Evolutionary conservation across 331 rosid genomes (phyloP), one percentile per base, ranked within the genome.

Genomic region (Spiraea crenata): DNA sequence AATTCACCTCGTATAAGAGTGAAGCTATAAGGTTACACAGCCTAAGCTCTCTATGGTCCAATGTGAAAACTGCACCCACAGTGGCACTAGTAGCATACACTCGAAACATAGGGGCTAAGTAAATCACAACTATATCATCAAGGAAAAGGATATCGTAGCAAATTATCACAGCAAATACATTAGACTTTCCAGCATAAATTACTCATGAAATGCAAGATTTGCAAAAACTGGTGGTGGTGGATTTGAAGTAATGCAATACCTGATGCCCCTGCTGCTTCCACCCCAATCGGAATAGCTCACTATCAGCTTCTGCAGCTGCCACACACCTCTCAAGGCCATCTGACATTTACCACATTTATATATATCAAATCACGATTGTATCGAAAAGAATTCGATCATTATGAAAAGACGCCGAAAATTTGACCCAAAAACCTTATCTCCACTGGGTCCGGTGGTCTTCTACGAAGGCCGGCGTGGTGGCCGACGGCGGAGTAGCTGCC

Each of bases 241-340:
- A 25, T 25, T 25, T 9, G 16, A 50, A 45, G 55, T 13, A 40
- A 16, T 42, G 31, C 31, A 25, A 49, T 76, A 90, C 96, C 96
- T 88, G 73, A 88, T 86, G 40, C 98, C 98, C 81, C 85, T 80
- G 69, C 93, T 91, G 77, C 97, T 87, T 72, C 97, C 96, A 25
- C 96, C 96, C 97, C 97, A 91, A 59, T 91, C 83, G 58, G 83
- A 77, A 64, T 63, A 85, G 82, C 87, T 91, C 70, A 84, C 96
- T 58, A 91, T 61, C 64, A 91, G 80, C 80, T 89, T 87, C 64
- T 87, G 60, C 58, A 91, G 88, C 52, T 91, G 97, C 96, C 97
- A 91, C 38, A 76, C 90, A 45, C 97, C 96, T 77, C 90, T 81
- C 80, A 85, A 76, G 42, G 97, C 97, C 97, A 91, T 91, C 71